phyloP scores from a whole-genome alignment of 768 basidiomycete species.

The Phaffia australis region DNA sequence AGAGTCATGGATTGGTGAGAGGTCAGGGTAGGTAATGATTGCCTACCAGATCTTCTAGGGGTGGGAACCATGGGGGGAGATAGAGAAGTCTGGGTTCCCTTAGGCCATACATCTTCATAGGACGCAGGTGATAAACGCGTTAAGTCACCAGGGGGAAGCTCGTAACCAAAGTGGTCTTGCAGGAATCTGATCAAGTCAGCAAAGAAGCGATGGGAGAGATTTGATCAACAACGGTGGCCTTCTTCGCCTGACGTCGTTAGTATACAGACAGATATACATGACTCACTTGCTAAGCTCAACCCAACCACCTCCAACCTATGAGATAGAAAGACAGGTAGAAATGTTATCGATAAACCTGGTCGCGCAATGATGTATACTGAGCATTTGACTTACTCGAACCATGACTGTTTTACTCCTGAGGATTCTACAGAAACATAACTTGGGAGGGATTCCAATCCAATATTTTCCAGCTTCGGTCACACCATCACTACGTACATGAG shows the following conservation, averaged over 20 bases:
- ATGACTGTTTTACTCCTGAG: constrained; percentile 23
- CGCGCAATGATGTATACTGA: too few relatives aligned
- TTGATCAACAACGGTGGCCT: background rate
- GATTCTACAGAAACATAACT: constrained; percentile 25
- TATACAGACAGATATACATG: background rate
- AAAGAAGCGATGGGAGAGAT: background rate
- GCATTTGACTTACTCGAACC: constrained; percentile 12
- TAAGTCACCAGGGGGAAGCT: background rate
- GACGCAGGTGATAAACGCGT: too few relatives aligned
- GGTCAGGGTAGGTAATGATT: too few relatives aligned
- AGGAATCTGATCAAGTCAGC: constrained; percentile 6
- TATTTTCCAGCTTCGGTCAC: constrained; percentile 21
- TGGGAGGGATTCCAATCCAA: constrained; percentile 25
- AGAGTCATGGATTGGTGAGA: too few relatives aligned
- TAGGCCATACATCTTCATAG: too few relatives aligned
- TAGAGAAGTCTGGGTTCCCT: too few relatives aligned
- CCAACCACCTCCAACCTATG: constrained; percentile 22
- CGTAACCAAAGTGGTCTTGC: constrained; percentile 20
- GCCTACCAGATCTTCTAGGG: too few relatives aligned
- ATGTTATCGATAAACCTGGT: too few relatives aligned
- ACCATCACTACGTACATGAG: constrained; percentile 3
- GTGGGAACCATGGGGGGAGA: too few relatives aligned
- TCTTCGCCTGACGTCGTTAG: too few relatives aligned
- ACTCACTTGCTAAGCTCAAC: constrained; percentile 24
- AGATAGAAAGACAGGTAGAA: too few relatives aligned